Evolutionary conservation across 768 basidiomycete genomes (phyloP).

Genomic region (Coprinellus aureogranulatus): DNA sequence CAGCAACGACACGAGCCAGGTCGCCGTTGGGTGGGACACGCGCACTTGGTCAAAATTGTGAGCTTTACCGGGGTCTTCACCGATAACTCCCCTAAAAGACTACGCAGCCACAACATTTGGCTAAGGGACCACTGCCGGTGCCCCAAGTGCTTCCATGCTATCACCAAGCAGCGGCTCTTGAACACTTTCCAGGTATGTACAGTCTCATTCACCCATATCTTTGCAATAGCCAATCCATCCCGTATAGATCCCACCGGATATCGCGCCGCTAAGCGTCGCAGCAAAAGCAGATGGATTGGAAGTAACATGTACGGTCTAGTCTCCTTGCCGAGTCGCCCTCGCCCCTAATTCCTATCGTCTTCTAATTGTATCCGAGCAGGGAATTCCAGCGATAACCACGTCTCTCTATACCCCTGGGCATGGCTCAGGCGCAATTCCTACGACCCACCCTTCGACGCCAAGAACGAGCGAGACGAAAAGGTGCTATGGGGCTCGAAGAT

Average conservation of each 20-base stretch:
- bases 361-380: constrained; percentile 33
- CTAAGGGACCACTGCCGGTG: constrained; percentile 92
- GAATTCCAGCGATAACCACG: constrained; percentile 60
- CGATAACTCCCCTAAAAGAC: neutral
- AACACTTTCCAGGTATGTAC: constrained; percentile 74
- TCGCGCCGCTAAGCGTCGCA: constrained; percentile 60
- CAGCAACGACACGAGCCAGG: constrained; percentile 55
- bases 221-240: neutral
- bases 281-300: constrained; percentile 62
- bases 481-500: constrained; percentile 83
- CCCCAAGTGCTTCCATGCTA: constrained; percentile 76
- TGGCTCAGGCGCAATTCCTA: constrained; percentile 82
- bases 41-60: constrained; percentile 76
- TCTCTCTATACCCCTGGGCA: constrained; percentile 84
- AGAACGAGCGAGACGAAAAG: constrained; percentile 39
- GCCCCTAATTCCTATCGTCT: neutral
- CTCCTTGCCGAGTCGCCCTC: too few species aligned
- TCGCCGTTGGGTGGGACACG: constrained; percentile 73
- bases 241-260: constrained; percentile 69
- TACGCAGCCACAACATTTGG: constrained; percentile 81
- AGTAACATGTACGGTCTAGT: constrained; percentile 69
- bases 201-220: neutral
- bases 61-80: too few species aligned
- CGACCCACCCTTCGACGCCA: constrained; percentile 53
- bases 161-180: constrained; percentile 87